A percentile compares a stretch with the other conserved stretches of the same genome.
phyloP scores from a whole-genome alignment of 2,329 filamentous ascomycete genomes.

The Aureobasidium melanogenum region DNA sequence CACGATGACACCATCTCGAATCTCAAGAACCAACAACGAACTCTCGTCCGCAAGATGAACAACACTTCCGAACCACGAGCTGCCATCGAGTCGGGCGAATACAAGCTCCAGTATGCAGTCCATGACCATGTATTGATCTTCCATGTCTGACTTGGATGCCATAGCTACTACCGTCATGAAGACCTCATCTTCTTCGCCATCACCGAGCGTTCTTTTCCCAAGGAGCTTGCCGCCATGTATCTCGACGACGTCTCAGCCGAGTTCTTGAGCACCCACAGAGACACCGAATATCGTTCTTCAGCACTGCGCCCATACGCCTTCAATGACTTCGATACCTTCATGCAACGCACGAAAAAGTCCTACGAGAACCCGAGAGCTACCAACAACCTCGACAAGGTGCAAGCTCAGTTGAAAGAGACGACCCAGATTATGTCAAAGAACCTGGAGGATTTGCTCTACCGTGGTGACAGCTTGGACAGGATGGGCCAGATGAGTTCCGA shows the following conservation, averaged over 20 bases:
- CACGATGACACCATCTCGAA: conserved; percentile 70
- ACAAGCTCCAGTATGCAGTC: conserved; percentile 71
- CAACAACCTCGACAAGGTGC: conserved; percentile 88
- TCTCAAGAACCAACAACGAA: conserved; percentile 83
- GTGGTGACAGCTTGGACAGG: conserved; percentile 86
- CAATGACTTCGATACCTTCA: conserved; percentile 97
- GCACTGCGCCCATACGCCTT: conserved; percentile 85
- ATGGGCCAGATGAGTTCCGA: conserved; percentile 93
- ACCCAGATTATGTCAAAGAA: conserved; percentile 99
- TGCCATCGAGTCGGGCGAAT: conserved; percentile 76
- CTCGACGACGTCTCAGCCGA: conserved; percentile 84
- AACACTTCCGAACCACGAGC: conserved; percentile 86
- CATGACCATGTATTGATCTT: not conserved
- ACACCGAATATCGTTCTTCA: conserved; percentile 63
- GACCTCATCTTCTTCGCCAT: conserved; percentile 89
- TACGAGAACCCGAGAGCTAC: conserved; percentile 88
- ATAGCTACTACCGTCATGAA: conserved; percentile 73
- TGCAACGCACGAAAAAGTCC: conserved; percentile 81
- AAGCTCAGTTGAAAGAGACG: conserved; percentile 94
- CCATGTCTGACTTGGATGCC: conserved; percentile 16
- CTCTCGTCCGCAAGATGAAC: conserved; percentile 79
- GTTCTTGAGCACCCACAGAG: conserved; percentile 78
- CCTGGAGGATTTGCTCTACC: conserved; percentile 92
- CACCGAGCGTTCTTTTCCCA: conserved; percentile 86
- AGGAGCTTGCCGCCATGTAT: conserved; percentile 97